Evolutionary conservation across 1,284 basidiomycete genomes (phyloP).

Genomic region (Fomitopsis schrenkii): DNA sequence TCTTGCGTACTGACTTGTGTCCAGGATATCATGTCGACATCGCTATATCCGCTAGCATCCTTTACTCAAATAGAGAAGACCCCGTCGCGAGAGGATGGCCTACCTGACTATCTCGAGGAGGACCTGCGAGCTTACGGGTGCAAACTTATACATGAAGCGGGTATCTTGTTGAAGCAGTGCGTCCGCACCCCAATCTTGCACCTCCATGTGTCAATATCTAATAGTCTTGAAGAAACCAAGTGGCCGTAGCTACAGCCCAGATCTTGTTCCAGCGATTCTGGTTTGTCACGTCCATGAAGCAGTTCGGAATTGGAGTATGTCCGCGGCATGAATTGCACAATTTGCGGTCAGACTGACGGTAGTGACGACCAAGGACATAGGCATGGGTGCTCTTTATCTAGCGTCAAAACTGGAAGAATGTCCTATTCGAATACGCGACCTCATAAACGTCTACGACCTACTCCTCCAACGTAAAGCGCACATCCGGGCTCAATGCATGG

Average conservation of each 20-base stretch:
- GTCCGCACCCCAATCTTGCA: conserved; percentile 19
- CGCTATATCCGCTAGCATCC: conserved; percentile 83
- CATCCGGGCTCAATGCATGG: conserved; percentile 21
- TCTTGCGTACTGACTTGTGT: not conserved
- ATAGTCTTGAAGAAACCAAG: conserved; percentile 72
- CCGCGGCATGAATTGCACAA: not conserved
- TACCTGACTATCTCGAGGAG: conserved; percentile 77
- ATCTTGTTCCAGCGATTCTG: conserved; percentile 97
- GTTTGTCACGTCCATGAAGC: conserved; percentile 92
- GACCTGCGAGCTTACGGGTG: conserved; percentile 87
- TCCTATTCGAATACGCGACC: conserved; percentile 85
- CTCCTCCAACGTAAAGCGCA: conserved; percentile 65
- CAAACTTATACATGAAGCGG: conserved; percentile 93
- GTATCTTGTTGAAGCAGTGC: conserved; percentile 84
- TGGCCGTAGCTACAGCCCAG: conserved; percentile 94
- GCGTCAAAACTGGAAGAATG: conserved; percentile 97
- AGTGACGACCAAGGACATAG: conserved; percentile 65
- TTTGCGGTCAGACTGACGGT: not conserved
- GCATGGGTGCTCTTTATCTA: conserved; percentile 90
- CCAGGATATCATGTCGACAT: conserved; percentile 39
- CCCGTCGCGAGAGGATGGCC: conserved; percentile 80
- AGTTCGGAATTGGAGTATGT: conserved; percentile 86
- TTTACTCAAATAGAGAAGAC: conserved; percentile 73
- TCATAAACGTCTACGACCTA: conserved; percentile 93
- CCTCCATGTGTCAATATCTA: too few relatives aligned